These are phyloP conservation scores for Coriaria nepalensis DNA, from an alignment of 306 rosid species.

Conservation along the genomic window DNA sequence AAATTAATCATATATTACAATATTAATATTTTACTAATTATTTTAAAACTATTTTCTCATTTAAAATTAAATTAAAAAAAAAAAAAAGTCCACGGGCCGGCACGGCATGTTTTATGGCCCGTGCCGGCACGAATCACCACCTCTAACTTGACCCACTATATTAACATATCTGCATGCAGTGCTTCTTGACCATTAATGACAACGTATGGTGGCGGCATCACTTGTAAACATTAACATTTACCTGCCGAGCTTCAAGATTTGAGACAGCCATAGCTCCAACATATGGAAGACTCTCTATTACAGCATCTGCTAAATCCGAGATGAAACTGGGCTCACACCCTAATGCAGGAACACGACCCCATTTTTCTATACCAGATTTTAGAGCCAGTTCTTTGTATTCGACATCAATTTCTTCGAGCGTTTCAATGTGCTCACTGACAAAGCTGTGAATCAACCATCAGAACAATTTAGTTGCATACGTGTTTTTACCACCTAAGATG, in stretches of 20 bases:
- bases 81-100: too few species aligned
- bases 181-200: too few species aligned
- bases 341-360: constrained; percentile 99
- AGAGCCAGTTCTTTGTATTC: constrained; percentile 94
- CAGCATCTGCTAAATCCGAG: constrained; percentile 96
- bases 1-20: too few species aligned
- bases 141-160: too few species aligned
- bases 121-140: too few species aligned
- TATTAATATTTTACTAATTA: too few species aligned
- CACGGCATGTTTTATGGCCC: too few species aligned
- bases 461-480: constrained; percentile 5
- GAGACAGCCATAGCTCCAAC: constrained; percentile 99
- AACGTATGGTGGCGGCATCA: not conserved
- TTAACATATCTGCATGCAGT: too few species aligned
- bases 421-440: constrained; percentile 98
- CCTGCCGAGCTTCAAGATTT: constrained; percentile 97
- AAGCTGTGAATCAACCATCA: constrained; percentile 53
- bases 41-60: too few species aligned
- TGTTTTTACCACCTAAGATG: not conserved
- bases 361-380: constrained; percentile 69
- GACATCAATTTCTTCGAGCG: constrained; percentile 93
- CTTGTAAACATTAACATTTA: constrained; percentile 15
- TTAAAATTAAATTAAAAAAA: too few species aligned
- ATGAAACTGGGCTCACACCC: constrained; percentile 94
- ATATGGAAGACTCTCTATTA: constrained; percentile 89